A percentile compares a stretch with the other conserved stretches of the same genome.
Conservation (phyloP, 75 land plant genomes). For the Picea glauca region DNA sequence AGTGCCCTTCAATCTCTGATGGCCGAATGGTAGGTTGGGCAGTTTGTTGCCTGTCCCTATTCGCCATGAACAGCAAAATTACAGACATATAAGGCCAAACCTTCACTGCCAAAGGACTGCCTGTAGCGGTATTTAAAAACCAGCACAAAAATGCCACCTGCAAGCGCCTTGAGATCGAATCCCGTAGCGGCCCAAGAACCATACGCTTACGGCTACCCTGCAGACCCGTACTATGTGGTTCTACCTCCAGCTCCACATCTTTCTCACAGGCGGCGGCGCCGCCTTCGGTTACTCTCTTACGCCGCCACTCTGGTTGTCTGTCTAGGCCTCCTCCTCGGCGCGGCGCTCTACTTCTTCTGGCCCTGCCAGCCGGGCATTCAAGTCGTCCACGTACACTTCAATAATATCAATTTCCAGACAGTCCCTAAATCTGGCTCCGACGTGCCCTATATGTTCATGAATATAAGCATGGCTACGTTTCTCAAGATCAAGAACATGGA, state of each 20-base stretch:
- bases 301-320: neutral
- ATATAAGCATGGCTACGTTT: conserved; percentile 24
- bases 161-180: no score
- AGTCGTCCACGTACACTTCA: conserved; percentile 28
- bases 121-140: no score
- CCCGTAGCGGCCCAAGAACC: neutral
- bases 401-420: conserved; percentile 23
- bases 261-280: neutral
- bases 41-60: no score
- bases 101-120: no score
- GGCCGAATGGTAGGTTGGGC: no score
- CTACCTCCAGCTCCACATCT: neutral
- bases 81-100: no score
- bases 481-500: conserved; percentile 30
- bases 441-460: conserved; percentile 18
- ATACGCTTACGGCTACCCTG: neutral
- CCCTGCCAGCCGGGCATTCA: conserved; percentile 14
- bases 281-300: neutral
- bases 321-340: neutral
- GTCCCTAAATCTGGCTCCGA: neutral
- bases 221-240: conserved; percentile 5
- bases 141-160: no score
- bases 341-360: conserved; percentile 15
- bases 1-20: no score
- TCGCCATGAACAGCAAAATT: no score